Conservation (phyloP, 2,329 filamentous ascomycete genomes). For the Nothophoma quercina region DNA sequence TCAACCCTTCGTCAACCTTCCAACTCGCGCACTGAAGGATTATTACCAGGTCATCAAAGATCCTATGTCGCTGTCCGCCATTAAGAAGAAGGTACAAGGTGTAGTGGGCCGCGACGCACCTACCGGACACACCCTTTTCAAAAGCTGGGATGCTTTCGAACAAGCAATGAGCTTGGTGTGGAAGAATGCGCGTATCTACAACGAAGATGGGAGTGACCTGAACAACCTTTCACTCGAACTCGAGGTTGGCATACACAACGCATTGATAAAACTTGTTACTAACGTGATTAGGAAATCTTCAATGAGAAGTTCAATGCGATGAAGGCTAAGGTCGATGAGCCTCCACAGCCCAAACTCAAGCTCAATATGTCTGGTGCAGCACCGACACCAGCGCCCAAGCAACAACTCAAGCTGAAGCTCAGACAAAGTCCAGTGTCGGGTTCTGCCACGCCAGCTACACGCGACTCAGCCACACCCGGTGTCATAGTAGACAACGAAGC, state of each 20-base stretch:
- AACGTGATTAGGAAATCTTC: conserved; percentile 69
- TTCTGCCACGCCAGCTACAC: conserved; percentile 50
- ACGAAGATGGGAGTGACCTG: conserved; percentile 89
- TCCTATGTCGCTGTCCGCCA: conserved; percentile 77
- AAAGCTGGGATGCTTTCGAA: conserved; percentile 82
- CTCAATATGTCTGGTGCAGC: conserved; percentile 67
- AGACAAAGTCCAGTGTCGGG: conserved; percentile 51
- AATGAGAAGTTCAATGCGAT: conserved; percentile 73
- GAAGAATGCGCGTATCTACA: conserved; percentile 88
- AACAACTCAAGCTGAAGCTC: conserved; percentile 70
- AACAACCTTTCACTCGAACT: conserved; percentile 78
- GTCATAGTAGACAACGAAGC: conserved; percentile 64
- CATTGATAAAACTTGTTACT: conserved; percentile 7
- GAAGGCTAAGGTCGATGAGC: conserved; percentile 75
- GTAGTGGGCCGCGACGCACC: conserved; percentile 72
- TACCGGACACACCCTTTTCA: conserved; percentile 71
- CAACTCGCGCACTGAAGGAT: conserved; percentile 77
- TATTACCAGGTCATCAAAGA: conserved; percentile 87
- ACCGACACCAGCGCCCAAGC: conserved; percentile 36
- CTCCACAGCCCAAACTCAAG: conserved; percentile 79
- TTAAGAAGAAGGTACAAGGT: conserved; percentile 80
- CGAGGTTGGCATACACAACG: conserved; percentile 63
- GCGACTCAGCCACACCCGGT: conserved; percentile 55
- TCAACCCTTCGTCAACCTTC: conserved; percentile 79
- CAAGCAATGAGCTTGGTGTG: conserved; percentile 82